These are phyloP conservation scores for Cynanchum wilfordii DNA, from an alignment of 257 asterid species.

Conservation along the genomic window DNA sequence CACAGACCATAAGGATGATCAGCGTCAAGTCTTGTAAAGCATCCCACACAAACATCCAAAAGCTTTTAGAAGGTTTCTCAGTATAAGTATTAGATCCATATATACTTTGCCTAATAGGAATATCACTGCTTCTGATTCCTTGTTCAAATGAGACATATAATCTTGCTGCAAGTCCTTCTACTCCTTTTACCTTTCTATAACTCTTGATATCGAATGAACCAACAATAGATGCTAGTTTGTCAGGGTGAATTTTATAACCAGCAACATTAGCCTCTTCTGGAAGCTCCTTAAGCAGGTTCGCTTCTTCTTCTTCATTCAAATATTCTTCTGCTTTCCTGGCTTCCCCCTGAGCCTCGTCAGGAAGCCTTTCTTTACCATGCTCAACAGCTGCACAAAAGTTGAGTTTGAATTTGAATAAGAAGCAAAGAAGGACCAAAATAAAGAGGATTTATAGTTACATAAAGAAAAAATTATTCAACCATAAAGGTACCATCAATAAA, in stretches of 20 bases:
- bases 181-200: conserved; percentile 61
- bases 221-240: conserved; percentile 77
- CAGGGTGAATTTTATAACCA: conserved; percentile 74
- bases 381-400: conserved; percentile 37
- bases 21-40: conserved; percentile 94
- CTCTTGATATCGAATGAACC: conserved; percentile 74
- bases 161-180: conserved; percentile 66
- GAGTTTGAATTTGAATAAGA: conserved; percentile 12
- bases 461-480: conserved; percentile 8
- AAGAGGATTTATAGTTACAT: conserved; percentile 1
- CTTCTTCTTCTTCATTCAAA: conserved; percentile 35
- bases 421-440: background rate
- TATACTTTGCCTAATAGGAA: conserved; percentile 52
- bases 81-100: conserved; percentile 72
- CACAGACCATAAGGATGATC: conserved; percentile 79
- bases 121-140: conserved; percentile 65
- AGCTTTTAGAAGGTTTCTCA: conserved; percentile 84
- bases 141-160: conserved; percentile 57
- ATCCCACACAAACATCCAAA: conserved; percentile 94
- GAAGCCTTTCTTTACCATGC: conserved; percentile 16
- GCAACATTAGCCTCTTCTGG: conserved; percentile 69
- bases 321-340: conserved; percentile 18
- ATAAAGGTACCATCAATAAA: conserved; percentile 63
- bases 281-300: conserved; percentile 45
- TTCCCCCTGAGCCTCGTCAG: background rate